These are phyloP conservation scores for Lycium barbarum DNA, from an alignment of 257 asterid genomes.

Conservation along the genomic window DNA sequence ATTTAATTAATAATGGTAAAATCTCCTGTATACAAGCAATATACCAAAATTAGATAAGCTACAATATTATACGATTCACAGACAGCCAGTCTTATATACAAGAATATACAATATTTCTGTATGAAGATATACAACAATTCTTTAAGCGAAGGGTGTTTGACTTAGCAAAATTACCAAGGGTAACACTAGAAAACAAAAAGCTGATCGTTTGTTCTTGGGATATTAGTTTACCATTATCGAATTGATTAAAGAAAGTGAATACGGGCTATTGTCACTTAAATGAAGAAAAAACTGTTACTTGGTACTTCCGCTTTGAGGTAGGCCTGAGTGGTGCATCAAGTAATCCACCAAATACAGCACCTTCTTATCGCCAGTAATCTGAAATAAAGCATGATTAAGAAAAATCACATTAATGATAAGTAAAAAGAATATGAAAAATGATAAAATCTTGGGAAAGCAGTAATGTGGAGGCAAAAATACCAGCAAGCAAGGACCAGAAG, in stretches of 20 bases:
- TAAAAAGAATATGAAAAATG: neutral
- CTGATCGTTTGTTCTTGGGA: neutral
- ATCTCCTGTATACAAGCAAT: neutral
- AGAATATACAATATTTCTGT: neutral
- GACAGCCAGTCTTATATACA: neutral
- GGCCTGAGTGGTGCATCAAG: constrained; percentile 88
- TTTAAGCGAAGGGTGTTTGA: neutral
- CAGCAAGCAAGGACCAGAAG: constrained; percentile 86
- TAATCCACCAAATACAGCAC: constrained; percentile 94
- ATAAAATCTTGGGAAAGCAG: neutral
- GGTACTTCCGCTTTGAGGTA: constrained; percentile 84
- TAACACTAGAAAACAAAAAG: neutral
- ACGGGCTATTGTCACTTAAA: neutral
- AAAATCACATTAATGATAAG: neutral
- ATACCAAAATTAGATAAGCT: neutral
- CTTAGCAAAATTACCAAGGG: neutral
- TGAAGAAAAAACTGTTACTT: constrained; percentile 41
- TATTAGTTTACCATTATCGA: neutral
- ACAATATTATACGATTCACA: neutral
- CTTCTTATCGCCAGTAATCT: constrained; percentile 93
- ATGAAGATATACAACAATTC: neutral
- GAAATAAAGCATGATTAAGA: constrained; percentile 31
- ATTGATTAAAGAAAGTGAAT: constrained; percentile 9
- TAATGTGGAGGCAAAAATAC: constrained; percentile 45
- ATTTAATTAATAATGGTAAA: neutral